Evolutionary conservation across 2,329 filamentous ascomycete genomes (phyloP), one percentile per base, ranked within the genome.

Genomic region (Aspergillus ochraceus): DNA sequence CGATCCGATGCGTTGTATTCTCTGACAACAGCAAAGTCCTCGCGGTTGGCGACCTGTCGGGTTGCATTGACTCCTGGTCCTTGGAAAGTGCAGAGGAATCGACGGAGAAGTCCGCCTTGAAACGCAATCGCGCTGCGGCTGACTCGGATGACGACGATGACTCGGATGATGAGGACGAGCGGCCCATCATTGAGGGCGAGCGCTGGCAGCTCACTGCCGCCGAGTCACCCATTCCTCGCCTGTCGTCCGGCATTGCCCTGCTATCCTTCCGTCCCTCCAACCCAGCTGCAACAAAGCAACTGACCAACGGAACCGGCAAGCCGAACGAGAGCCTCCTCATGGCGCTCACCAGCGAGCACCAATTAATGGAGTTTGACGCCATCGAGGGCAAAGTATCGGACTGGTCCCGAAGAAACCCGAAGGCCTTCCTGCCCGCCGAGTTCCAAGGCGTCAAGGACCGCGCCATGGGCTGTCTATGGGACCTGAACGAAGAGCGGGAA

Each of bases 61-160:
- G 95, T 49, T 92, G 88, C 74, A 82, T 98, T 32, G 93, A 98
- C 71, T 92, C 89, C 19, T 99, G 93, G 90, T 79, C 92, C 1
- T 77, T 96, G 57, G 83, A 86, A 70, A 84, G 84, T 26, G 64
- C 60, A 4, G 57, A 58, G 17, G 62, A 42, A 74, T 84, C 61
- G 80, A 84, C 78, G 76, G 30, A 71, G 64, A 60, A 74, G 20
- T 70, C 60, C 52, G 71, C 26, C 55, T 69, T 47, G 68, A 76
- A 71, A 74, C 77, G 62, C 29, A 29, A 9, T 9, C 80, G 79
- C 54, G 75, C 75, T 47, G 76, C 78, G 6, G 76, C 80, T 11
- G 79, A 80, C 19, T 81, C 81, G 8, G 80, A 83, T 24, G 78
- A 79, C 39, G 72, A 77, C 19, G 76, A 71, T 19, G 76, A 71